These are phyloP conservation scores for Trichocladium antarcticum DNA, from an alignment of 495 filamentous ascomycete genomes.

Conservation along the genomic window DNA sequence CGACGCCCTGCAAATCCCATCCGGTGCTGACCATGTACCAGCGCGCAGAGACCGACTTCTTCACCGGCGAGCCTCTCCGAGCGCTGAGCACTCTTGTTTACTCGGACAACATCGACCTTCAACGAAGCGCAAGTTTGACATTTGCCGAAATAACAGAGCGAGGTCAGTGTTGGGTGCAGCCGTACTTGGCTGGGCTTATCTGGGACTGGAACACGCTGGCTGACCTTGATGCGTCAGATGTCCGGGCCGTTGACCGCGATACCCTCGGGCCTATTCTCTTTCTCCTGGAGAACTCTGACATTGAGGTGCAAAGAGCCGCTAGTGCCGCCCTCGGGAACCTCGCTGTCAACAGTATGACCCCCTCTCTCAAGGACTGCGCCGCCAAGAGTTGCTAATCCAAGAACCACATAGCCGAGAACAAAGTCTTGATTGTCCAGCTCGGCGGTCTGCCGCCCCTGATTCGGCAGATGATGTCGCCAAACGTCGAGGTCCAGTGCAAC, in stretches of 20 bases:
- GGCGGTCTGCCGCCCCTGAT: slow-evolving; percentile 87
- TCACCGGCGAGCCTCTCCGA: slow-evolving; percentile 88
- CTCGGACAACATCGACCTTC: slow-evolving; percentile 96
- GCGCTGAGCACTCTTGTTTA: slow-evolving; percentile 93
- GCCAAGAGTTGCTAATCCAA: slow-evolving; percentile 36
- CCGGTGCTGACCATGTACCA: slow-evolving; percentile 29
- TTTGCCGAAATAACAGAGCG: slow-evolving; percentile 98
- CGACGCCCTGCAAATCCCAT: neutral
- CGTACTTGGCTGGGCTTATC: neutral
- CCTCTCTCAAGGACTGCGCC: neutral
- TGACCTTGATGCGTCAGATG: slow-evolving; percentile 51
- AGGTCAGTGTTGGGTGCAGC: slow-evolving; percentile 50
- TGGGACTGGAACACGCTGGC: slow-evolving; percentile 1
- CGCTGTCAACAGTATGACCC: slow-evolving; percentile 78
- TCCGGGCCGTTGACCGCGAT: slow-evolving; percentile 86
- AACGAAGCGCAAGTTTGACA: slow-evolving; percentile 92
- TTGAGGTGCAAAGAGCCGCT: slow-evolving; percentile 93
- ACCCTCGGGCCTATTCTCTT: slow-evolving; percentile 93
- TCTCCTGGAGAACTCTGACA: slow-evolving; percentile 86
- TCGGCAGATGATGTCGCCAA: slow-evolving; percentile 96
- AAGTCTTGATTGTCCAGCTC: slow-evolving; percentile 85
- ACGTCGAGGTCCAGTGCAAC: slow-evolving; percentile 98
- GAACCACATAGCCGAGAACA: slow-evolving; percentile 84
- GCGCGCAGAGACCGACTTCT: slow-evolving; percentile 95
- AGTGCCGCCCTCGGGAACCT: slow-evolving; percentile 94